Conservation (phyloP, 2,329 filamentous ascomycete genomes). For the Cordyceps cateniannulata region DNA sequence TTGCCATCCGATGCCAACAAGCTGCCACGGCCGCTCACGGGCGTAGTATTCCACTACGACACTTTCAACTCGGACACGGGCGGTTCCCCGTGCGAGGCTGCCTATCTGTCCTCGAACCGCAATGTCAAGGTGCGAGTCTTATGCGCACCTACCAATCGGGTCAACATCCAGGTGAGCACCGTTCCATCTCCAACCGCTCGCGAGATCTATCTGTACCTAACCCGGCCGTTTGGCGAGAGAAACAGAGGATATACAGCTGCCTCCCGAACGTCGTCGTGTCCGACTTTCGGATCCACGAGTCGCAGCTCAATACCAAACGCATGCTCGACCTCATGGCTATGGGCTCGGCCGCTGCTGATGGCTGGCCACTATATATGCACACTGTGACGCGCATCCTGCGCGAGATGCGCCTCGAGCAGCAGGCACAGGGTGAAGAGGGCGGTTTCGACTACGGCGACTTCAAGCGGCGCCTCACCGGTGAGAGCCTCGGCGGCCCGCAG, state of each 20-base stretch:
- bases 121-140: slow-evolving; percentile 45
- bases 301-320: slow-evolving; percentile 48
- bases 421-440: slow-evolving; percentile 18
- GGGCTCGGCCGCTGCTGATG: slow-evolving; percentile 24
- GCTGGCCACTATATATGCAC: slow-evolving; percentile 52
- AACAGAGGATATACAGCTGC: slow-evolving; percentile 33
- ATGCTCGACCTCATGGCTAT: slow-evolving; percentile 58
- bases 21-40: slow-evolving; percentile 47
- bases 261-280: slow-evolving; percentile 41
- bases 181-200: not conserved
- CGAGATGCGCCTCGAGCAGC: slow-evolving; percentile 44
- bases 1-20: slow-evolving; percentile 36
- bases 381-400: slow-evolving; percentile 50
- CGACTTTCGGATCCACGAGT: slow-evolving; percentile 43
- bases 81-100: slow-evolving; percentile 52
- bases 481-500: slow-evolving; percentile 35
- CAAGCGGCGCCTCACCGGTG: slow-evolving; percentile 20
- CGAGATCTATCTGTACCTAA: not conserved
- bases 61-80: slow-evolving; percentile 42
- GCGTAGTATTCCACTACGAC: slow-evolving; percentile 61
- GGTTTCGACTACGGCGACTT: slow-evolving; percentile 47
- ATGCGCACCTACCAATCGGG: slow-evolving; percentile 47
- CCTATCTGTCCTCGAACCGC: slow-evolving; percentile 41
- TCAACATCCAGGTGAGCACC: slow-evolving; percentile 28
- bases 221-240: not conserved